phyloP scores from a whole-genome alignment of 441 rosid genomes.

The Corymbia calophylla region DNA sequence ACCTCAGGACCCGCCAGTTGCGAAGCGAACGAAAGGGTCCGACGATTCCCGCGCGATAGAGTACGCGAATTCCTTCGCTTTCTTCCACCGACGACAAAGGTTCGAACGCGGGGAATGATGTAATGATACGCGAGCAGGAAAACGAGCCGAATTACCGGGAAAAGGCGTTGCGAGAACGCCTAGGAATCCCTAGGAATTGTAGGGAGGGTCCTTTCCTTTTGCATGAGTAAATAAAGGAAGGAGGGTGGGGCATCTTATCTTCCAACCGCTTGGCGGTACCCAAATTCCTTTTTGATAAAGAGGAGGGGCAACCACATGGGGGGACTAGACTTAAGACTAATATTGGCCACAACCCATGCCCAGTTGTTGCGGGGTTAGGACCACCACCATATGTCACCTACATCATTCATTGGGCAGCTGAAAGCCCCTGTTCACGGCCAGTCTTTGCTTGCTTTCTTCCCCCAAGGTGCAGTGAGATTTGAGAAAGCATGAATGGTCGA shows the following conservation, averaged over 20 bases:
- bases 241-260: background rate
- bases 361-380: background rate
- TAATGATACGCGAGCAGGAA: too few relatives aligned
- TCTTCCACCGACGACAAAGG: background rate
- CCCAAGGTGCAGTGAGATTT: background rate
- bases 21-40: background rate
- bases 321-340: background rate
- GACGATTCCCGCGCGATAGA: background rate
- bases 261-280: background rate
- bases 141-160: background rate
- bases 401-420: background rate
- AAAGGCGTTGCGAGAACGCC: background rate
- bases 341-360: background rate
- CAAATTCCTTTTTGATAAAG: background rate
- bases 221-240: background rate
- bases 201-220: background rate
- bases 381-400: background rate
- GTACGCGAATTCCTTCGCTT: background rate
- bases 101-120: background rate
- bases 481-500: background rate
- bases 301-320: background rate
- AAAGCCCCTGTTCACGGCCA: background rate
- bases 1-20: background rate
- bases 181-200: background rate
- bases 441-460: background rate